These are phyloP conservation scores for Pythium diclinum DNA, from an alignment of 352 stramenopile genomes.

Conservation along the genomic window DNA sequence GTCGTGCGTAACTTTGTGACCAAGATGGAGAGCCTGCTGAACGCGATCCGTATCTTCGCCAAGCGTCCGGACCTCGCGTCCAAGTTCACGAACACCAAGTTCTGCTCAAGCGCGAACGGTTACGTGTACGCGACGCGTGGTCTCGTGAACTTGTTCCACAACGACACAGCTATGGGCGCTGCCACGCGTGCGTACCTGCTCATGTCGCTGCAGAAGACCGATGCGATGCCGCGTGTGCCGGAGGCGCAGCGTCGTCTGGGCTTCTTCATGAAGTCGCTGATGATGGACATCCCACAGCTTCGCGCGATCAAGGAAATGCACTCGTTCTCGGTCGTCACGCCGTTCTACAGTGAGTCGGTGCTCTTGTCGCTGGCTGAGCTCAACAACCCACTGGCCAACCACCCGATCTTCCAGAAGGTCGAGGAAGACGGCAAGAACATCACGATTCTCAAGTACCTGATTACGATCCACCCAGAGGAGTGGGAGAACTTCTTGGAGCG, in stretches of 20 bases:
- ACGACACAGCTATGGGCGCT: conserved; percentile 72
- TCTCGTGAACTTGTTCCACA: conserved; percentile 74
- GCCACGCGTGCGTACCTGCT: conserved; percentile 38
- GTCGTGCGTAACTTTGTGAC: conserved; percentile 87
- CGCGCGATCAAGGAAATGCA: conserved; percentile 81
- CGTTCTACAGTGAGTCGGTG: conserved; percentile 81
- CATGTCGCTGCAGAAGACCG: conserved; percentile 29
- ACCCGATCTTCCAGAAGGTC: conserved; percentile 82
- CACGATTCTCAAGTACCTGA: conserved; percentile 85
- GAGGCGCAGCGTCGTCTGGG: conserved; percentile 75
- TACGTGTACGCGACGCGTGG: conserved; percentile 73
- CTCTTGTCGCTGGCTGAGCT: conserved; percentile 76
- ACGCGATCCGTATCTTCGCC: conserved; percentile 61
- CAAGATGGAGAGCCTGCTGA: conserved; percentile 82
- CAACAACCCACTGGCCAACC: conserved; percentile 80
- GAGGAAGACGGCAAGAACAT: conserved; percentile 83
- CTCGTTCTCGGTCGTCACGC: conserved; percentile 84
- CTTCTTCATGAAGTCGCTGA: conserved; percentile 86
- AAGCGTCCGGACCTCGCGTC: conserved; percentile 52
- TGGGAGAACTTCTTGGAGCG: conserved; percentile 86
- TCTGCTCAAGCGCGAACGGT: conserved; percentile 70
- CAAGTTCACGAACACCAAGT: conserved; percentile 81
- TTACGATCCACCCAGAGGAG: conserved; percentile 79
- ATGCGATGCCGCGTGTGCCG: conserved; percentile 34
- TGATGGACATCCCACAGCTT: conserved; percentile 83